Evolutionary conservation across 176 grass and related monocot species (phyloP).

Genomic region (Elaeis guineensis): DNA sequence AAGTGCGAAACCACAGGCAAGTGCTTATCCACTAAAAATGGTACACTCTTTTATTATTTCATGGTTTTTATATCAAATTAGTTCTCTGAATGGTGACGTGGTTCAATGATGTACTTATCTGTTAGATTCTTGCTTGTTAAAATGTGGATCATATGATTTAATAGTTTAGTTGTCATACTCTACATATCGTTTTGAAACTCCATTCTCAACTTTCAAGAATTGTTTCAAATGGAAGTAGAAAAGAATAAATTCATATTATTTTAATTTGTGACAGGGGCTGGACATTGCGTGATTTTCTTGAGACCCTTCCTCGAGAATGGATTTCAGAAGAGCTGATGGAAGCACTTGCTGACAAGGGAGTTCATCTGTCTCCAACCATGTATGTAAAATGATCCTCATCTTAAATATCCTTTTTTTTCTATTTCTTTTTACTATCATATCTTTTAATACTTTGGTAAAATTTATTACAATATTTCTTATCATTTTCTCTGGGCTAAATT

Average conservation of each 20-base stretch:
- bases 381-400: constrained; percentile 27
- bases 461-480: constrained; percentile 1
- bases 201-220: too few species aligned
- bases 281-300: constrained; percentile 83
- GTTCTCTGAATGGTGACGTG: too few species aligned
- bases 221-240: too few species aligned
- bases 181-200: too few species aligned
- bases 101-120: too few species aligned
- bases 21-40: constrained; percentile 10
- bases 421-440: not conserved
- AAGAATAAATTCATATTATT: not conserved
- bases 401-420: not conserved
- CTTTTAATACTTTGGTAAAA: constrained; percentile 12
- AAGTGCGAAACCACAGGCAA: constrained; percentile 98
- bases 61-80: not conserved
- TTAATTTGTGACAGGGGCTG: constrained; percentile 56
- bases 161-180: too few species aligned
- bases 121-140: too few species aligned
- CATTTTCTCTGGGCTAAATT: constrained; percentile 1
- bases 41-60: constrained; percentile 2
- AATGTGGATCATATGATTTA: too few species aligned
- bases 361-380: constrained; percentile 95
- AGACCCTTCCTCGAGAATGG: constrained; percentile 96
- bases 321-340: constrained; percentile 98
- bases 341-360: constrained; percentile 79